Evolutionary conservation across 257 asterid genomes (phyloP).

Genomic region (Fraxinus quadrangulata): DNA sequence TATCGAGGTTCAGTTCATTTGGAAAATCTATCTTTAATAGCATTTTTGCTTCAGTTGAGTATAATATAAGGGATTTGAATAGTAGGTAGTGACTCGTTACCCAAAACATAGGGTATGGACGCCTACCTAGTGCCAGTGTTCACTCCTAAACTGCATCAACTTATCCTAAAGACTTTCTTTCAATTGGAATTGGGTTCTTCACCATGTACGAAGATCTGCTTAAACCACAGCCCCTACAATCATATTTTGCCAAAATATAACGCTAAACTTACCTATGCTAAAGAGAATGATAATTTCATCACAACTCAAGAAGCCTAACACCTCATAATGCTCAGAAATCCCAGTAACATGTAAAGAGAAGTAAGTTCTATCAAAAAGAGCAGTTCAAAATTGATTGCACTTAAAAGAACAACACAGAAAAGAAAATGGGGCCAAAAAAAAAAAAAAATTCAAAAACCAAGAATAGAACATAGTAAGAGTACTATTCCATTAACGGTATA

Average conservation of each 20-base stretch:
- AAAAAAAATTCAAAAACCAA: not conserved
- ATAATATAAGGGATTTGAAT: not conserved
- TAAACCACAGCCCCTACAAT: not conserved
- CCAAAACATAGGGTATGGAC: too few species aligned
- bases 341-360: not conserved
- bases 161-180: not conserved
- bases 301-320: not conserved
- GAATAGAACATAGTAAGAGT: not conserved
- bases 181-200: not conserved
- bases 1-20: too few species aligned
- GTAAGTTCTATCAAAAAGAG: not conserved
- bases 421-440: not conserved
- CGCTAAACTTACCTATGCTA: not conserved
- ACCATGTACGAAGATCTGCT: not conserved
- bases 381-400: not conserved
- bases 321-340: conserved; percentile 2
- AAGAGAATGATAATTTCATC: not conserved
- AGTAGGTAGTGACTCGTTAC: not conserved
- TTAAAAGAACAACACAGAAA: not conserved
- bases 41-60: not conserved
- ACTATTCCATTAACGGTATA: not conserved
- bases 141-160: not conserved
- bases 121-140: not conserved
- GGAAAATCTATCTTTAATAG: not conserved
- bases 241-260: not conserved